Conservation (phyloP, 441 rosid genomes). For the Erysimum cheiri region DNA sequence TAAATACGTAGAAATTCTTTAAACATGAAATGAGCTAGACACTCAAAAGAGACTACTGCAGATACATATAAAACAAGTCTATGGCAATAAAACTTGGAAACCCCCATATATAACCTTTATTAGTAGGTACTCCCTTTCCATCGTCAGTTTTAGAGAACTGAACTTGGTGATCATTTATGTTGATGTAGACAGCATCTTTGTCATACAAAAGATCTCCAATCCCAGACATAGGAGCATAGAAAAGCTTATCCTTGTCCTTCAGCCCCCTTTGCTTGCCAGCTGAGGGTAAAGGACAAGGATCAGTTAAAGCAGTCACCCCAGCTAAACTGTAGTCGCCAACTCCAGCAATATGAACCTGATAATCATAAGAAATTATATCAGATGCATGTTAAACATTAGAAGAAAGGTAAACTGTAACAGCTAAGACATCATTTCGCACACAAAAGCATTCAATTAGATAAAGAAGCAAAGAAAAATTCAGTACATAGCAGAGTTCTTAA, state of each 20-base stretch:
- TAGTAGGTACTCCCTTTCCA: conserved; percentile 54
- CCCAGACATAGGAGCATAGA: conserved; percentile 98
- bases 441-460: conserved; percentile 15
- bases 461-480: conserved; percentile 19
- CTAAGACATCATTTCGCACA: conserved; percentile 18
- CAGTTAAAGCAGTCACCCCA: conserved; percentile 75
- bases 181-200: conserved; percentile 95
- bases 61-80: neutral
- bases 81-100: conserved; percentile 20
- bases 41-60: conserved; percentile 8
- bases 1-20: neutral
- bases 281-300: conserved; percentile 96
- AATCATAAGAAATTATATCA: conserved; percentile 31
- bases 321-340: conserved; percentile 89
- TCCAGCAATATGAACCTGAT: conserved; percentile 96
- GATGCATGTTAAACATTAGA: conserved; percentile 29
- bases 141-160: conserved; percentile 78
- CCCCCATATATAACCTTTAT: conserved; percentile 58
- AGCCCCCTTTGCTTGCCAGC: conserved; percentile 87
- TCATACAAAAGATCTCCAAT: conserved; percentile 93
- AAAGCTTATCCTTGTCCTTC: conserved; percentile 85
- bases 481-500: neutral
- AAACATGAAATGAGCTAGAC: conserved; percentile 20
- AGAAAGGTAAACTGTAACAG: conserved; percentile 27
- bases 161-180: conserved; percentile 87